Evolutionary conservation across 495 filamentous ascomycete genomes (phyloP).

Genomic region (Neurospora sp.): DNA sequence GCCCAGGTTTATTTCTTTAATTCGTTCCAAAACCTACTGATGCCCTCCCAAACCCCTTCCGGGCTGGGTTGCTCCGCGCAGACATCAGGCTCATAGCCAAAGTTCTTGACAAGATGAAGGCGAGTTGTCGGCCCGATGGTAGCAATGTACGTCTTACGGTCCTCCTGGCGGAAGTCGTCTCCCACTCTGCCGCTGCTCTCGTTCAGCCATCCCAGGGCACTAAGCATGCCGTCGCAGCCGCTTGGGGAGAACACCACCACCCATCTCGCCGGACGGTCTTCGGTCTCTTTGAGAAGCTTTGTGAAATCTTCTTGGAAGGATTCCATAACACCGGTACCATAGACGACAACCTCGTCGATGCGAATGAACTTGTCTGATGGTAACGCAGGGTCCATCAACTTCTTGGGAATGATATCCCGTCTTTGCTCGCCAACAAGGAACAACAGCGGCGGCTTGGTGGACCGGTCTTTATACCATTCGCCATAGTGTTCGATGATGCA

Average conservation of each 20-base stretch:
- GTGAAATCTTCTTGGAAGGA: slow-evolving; percentile 61
- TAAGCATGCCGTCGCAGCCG: slow-evolving; percentile 73
- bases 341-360: slow-evolving; percentile 73
- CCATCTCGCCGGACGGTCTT: slow-evolving; percentile 47
- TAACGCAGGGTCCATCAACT: slow-evolving; percentile 47
- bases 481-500: slow-evolving; percentile 68
- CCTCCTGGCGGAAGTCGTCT: background rate
- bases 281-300: slow-evolving; percentile 30
- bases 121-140: slow-evolving; percentile 93
- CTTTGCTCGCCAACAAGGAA: slow-evolving; percentile 84
- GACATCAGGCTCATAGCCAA: slow-evolving; percentile 69
- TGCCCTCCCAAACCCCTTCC: slow-evolving; percentile 66
- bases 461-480: slow-evolving; percentile 27
- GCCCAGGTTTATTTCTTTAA: background rate
- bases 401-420: slow-evolving; percentile 78
- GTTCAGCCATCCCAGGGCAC: slow-evolving; percentile 50
- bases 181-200: slow-evolving; percentile 32
- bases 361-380: slow-evolving; percentile 34
- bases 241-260: slow-evolving; percentile 90
- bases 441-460: slow-evolving; percentile 52
- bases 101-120: slow-evolving; percentile 55
- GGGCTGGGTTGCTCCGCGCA: slow-evolving; percentile 75
- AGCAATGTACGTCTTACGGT: slow-evolving; percentile 49
- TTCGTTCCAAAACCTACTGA: slow-evolving; percentile 37
- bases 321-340: slow-evolving; percentile 72